Evolutionary conservation across 805 yeast species (phyloP), one percentile per base, ranked within the genome.

Genomic region (Groenewaldozyma tartarivorans): DNA sequence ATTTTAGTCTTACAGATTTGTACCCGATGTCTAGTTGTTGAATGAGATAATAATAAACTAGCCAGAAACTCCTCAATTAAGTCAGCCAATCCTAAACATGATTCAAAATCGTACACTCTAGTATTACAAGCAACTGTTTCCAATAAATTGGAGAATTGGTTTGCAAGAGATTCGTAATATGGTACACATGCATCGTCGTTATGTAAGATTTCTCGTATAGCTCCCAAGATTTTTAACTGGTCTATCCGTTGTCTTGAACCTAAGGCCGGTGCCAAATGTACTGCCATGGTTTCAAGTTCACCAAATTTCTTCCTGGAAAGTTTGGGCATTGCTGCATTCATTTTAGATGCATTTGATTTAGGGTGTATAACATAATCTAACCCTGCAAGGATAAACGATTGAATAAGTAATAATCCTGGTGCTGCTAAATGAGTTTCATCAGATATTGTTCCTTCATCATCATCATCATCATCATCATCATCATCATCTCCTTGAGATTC

Each of bases 21-120:
- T 7, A 50, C 58, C 26, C 50, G 53, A 15, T 47, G 50, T 16
- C 40, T 44, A 9, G 57, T 47, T 19, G 49, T 47, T 7, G 59
- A 46, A 36, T 54, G 56, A 35, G 55, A 48, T 20, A 59, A 48
- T 5, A 51, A 47, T 7, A 63, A 50, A 9, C 56, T 51, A n/a
- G 57, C 47, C 18, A 65, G 39, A 52, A 58, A 60, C 45, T 64
- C 70, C 41, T 67, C 70, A 4, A 53, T 59, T 26, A 67, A 41
- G 35, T 67, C 69, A 26, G 67, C 58, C n/a, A 64, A 50, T 4
- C 58, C 50, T 5, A 57, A 59, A 38, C 69, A 61, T 19, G 59
- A 51, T 26, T 62, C 66, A 43, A 59, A 57, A 34, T 63, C 62
- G 40, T 54, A 57, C 3, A 63, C 57, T 2, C 50, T 48, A 3